phyloP scores from a whole-genome alignment of 805 yeast species.

The Yarrowia divulgata region DNA sequence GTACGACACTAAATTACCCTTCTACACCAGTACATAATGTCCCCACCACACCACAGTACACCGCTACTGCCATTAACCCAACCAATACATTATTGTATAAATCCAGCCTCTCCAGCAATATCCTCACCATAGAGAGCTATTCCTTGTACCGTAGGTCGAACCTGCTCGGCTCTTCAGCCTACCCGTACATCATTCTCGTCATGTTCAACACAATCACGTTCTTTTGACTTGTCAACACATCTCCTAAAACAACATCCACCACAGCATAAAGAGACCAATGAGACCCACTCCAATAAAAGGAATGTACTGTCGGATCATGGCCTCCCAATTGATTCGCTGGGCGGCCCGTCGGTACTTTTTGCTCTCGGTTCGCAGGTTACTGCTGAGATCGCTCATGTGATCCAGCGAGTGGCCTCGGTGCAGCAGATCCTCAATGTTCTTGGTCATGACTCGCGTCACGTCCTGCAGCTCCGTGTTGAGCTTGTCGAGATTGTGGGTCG shows the following conservation, averaged over 20 bases:
- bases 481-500: constrained; percentile 85
- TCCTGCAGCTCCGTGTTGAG: constrained; percentile 88
- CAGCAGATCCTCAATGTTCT: constrained; percentile 91
- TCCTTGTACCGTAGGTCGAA: too few species aligned
- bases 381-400: constrained; percentile 83
- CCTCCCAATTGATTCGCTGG: constrained; percentile 86
- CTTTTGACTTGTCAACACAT: too few species aligned
- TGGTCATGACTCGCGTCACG: constrained; percentile 94
- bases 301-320: constrained; percentile 85
- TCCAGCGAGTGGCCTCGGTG: constrained; percentile 96
- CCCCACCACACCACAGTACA: too few species aligned
- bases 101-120: background rate
- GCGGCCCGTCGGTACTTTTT: constrained; percentile 90
- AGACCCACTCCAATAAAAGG: constrained; percentile 81
- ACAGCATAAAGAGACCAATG: constrained; percentile 72
- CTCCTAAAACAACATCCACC: constrained; percentile 73
- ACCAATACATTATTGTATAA: constrained; percentile 19
- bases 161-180: too few species aligned
- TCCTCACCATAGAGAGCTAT: too few species aligned
- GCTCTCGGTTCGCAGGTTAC: constrained; percentile 78
- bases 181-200: too few species aligned
- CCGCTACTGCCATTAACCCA: background rate
- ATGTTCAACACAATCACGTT: too few species aligned
- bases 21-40: too few species aligned
- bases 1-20: too few species aligned